Conservation (phyloP, 495 filamentous ascomycete species). For the Niebla homalea region DNA sequence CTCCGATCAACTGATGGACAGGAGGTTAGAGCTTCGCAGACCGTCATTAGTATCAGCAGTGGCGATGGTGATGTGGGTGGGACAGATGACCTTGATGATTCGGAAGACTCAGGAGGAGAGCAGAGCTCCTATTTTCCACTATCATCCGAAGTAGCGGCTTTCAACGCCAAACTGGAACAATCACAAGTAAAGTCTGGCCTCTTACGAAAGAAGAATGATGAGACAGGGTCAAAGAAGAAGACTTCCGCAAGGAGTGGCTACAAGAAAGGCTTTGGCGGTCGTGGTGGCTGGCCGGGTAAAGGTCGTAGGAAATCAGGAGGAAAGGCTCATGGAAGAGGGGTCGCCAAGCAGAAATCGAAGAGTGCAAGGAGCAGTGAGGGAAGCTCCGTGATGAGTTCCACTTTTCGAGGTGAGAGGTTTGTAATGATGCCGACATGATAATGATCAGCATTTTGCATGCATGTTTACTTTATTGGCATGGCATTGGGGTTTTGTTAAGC, state of each 20-base stretch:
- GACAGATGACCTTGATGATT: slow-evolving; percentile 31
- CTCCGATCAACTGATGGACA: slow-evolving; percentile 33
- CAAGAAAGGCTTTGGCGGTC: slow-evolving; percentile 5
- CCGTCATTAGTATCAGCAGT: slow-evolving; percentile 54
- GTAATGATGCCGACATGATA: slow-evolving; percentile 29
- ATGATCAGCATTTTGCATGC: slow-evolving; percentile 1
- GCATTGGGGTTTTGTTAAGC: too few relatives aligned
- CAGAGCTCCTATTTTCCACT: slow-evolving; percentile 31
- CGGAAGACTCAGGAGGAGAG: slow-evolving; percentile 22
- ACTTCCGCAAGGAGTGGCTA: not conserved
- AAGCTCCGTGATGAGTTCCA: slow-evolving; percentile 1
- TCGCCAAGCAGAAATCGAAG: slow-evolving; percentile 7
- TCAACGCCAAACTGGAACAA: slow-evolving; percentile 15
- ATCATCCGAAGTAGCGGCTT: slow-evolving; percentile 19
- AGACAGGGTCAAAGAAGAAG: too few relatives aligned
- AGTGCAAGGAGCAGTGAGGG: slow-evolving; percentile 11
- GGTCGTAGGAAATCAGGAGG: not conserved
- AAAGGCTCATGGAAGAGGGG: slow-evolving; percentile 1
- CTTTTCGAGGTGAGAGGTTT: slow-evolving; percentile 19
- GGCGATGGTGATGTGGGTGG: slow-evolving; percentile 38
- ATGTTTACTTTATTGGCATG: not conserved
- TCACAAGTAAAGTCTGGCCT: too few relatives aligned
- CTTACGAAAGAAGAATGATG: too few relatives aligned
- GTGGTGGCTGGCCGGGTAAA: not conserved
- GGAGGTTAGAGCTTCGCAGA: slow-evolving; percentile 43